Evolutionary conservation across 1,139 yeast genomes (phyloP), one percentile per base, ranked within the genome.

Genomic region (Pichiaceae sp.): DNA sequence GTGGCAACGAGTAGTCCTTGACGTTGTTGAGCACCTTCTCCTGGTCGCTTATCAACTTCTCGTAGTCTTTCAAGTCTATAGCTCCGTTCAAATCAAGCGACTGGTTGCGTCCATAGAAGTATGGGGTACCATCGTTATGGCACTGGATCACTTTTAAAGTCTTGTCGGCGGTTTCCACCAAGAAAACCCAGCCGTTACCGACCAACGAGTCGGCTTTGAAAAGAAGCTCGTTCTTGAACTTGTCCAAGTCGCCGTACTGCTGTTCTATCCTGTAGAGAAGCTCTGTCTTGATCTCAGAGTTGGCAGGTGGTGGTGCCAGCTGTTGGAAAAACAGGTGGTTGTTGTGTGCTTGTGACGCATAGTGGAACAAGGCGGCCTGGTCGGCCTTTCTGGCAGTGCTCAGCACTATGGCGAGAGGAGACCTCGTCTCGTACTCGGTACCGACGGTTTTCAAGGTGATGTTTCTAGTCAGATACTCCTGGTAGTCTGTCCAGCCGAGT

Each of bases 51-150:
- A 65, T 61, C 48, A 78, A 62, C 38, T 60, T 59, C 32, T 68
- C 67, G 47, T 60, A 76, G 44, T 73, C 77, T 4, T 62, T 63
- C 42, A 72, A 72, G 40, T 70, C 73, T 26, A 82, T 68, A 11
- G 84, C 77, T 12, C 82, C 78, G 57, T 83, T 86, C 52, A 91
- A 66, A 57, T 89, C 96, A 35, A 78, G 60, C 4, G 72, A 59
- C 62, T 86, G 95, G 53, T 79, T 74, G 49, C 89, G 78, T 30
- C 82, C 79, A 55, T 74, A 77, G 50, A 76, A 76, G 57, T 84
- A 85, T 19, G 98, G 97, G 1, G 96, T 76, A 35, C 98, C 98
- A 45, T 93, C 91, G 54, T 85, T 80, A 59, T 83, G 76, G 48
- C 87, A 70, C 38, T 75, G 67, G 41, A 82, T 54, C 24, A 87